Percentiles rank a stretch among this genome's conserved stretches.
Evolutionary conservation across 768 basidiomycete genomes (phyloP).

Genomic region (Pleurotus salmoneostramineus): DNA sequence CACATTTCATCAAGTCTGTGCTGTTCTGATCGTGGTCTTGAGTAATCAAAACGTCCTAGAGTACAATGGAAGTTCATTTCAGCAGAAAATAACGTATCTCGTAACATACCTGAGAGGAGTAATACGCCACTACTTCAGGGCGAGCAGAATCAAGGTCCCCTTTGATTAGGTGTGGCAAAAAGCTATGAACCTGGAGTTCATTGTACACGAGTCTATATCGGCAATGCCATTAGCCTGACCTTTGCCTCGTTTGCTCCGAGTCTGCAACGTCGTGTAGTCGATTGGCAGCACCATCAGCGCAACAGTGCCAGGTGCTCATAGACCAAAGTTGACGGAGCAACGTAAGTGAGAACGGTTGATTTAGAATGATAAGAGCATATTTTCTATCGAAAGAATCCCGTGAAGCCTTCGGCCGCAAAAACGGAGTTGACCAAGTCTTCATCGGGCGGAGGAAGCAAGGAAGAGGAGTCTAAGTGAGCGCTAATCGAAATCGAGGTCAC

Average conservation of each 20-base stretch:
- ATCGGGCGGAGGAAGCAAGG: constrained; percentile 2
- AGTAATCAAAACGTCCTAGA: constrained; percentile 65
- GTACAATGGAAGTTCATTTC: neutral
- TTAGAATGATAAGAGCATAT: constrained; percentile 79
- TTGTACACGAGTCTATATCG: neutral
- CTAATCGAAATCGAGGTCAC: too few relatives aligned
- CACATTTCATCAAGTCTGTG: constrained; percentile 97
- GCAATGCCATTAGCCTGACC: neutral
- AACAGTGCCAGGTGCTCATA: constrained; percentile 49
- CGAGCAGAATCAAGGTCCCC: constrained; percentile 92
- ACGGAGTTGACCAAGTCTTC: constrained; percentile 2
- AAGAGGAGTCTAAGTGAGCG: neutral
- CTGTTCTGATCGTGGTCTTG: constrained; percentile 73
- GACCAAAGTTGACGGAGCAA: constrained; percentile 65
- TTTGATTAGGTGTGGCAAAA: constrained; percentile 82
- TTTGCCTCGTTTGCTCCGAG: neutral
- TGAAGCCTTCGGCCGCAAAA: neutral
- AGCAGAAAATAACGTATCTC: neutral
- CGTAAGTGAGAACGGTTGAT: constrained; percentile 73
- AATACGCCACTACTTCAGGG: constrained; percentile 68
- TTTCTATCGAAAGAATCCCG: constrained; percentile 7
- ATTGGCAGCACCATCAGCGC: constrained; percentile 90
- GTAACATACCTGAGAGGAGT: constrained; percentile 48
- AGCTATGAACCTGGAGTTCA: constrained; percentile 35
- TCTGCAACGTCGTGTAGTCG: constrained; percentile 59